Evolutionary conservation across 192 early-diverging fungal genomes (phyloP).

Genomic region (Neocallimastix lanati): DNA sequence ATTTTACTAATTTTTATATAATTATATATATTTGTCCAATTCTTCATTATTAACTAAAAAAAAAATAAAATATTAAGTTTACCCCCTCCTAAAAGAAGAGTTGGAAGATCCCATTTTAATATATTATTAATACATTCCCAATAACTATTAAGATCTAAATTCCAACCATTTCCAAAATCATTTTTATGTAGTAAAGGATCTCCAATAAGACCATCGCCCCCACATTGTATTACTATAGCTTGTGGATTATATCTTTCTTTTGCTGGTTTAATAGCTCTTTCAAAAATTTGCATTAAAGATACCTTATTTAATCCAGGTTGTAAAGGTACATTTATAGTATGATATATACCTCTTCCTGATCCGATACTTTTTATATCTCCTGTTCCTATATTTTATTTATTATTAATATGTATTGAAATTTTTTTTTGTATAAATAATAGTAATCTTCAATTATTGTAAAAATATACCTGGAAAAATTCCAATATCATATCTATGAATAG

Average conservation of each 20-base stretch:
- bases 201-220: background rate
- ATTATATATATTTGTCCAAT: no score
- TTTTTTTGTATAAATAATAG: no score
- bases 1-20: no score
- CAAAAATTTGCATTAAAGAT: background rate
- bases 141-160: background rate
- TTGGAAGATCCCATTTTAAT: background rate
- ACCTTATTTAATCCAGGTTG: background rate
- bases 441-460: background rate
- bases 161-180: background rate
- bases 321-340: background rate
- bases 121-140: background rate
- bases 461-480: background rate
- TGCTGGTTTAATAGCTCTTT: background rate
- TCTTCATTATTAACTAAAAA: no score
- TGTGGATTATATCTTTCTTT: background rate
- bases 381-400: background rate
- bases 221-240: background rate
- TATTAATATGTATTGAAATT: no score
- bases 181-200: background rate
- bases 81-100: background rate
- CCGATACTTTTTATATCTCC: background rate
- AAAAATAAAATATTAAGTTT: background rate
- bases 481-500: background rate
- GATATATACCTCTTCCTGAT: background rate